Evolutionary conservation across 2,329 filamentous ascomycete species (phyloP).

Genomic region (Colletotrichum australisinense): DNA sequence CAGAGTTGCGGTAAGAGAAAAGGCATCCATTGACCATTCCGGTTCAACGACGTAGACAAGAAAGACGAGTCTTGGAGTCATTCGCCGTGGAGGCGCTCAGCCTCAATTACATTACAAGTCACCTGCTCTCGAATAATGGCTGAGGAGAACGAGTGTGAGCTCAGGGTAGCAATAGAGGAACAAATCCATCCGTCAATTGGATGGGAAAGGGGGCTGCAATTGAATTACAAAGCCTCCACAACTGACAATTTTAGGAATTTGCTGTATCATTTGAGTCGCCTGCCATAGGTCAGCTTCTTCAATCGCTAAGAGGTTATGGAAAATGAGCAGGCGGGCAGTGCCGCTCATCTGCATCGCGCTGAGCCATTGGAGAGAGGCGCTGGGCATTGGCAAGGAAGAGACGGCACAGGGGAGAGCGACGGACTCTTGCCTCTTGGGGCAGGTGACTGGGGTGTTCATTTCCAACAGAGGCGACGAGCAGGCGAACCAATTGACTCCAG

Average conservation of each 20-base stretch:
- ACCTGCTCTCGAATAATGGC: neutral
- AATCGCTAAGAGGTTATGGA: neutral
- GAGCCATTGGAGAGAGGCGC: neutral
- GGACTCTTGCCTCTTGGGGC: neutral
- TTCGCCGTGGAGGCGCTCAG: neutral
- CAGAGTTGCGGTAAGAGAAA: neutral
- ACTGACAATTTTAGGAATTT: neutral
- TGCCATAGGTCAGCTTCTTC: neutral
- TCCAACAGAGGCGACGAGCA: too few relatives aligned
- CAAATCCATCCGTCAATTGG: neutral
- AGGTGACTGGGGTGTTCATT: slow-evolving; percentile 6
- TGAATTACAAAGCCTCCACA: neutral
- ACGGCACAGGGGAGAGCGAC: neutral
- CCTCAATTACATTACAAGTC: neutral
- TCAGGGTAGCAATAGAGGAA: neutral
- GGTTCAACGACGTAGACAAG: too few relatives aligned
- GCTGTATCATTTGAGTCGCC: neutral
- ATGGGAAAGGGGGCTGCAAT: neutral
- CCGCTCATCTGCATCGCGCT: neutral
- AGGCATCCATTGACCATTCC: neutral
- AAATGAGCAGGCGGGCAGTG: neutral
- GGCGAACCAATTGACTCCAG: neutral
- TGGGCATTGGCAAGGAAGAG: neutral
- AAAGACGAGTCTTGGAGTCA: neutral
- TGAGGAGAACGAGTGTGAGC: neutral